phyloP scores from a whole-genome alignment of 73 alveolate genomes.

The Paramecium primaurelia region DNA sequence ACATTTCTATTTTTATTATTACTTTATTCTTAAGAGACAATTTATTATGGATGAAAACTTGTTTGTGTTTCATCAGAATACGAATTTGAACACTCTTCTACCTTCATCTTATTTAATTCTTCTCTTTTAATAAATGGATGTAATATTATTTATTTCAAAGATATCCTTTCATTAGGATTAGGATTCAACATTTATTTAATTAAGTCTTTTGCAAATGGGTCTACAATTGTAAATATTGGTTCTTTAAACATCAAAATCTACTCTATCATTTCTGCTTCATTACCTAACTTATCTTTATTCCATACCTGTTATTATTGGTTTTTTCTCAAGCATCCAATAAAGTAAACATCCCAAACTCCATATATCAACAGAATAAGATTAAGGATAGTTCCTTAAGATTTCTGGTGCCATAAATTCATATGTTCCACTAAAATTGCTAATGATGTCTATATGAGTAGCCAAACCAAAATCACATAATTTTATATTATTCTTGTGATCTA shows the following conservation, averaged over 20 bases:
- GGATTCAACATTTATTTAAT: not conserved
- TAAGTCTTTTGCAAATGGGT: not conserved
- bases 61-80: not conserved
- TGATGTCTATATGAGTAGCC: constrained; percentile 3
- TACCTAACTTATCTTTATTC: not conserved
- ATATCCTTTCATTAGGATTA: not conserved
- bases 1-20: not conserved
- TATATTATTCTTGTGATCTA: constrained; percentile 29
- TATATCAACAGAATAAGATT: constrained; percentile 57
- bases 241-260: not conserved
- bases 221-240: not conserved
- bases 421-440: constrained; percentile 59
- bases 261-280: constrained; percentile 3
- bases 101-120: not conserved
- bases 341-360: constrained; percentile 63
- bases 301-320: not conserved
- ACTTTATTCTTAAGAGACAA: not conserved
- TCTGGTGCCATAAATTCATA: constrained; percentile 68
- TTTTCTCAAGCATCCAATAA: constrained; percentile 51
- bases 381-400: constrained; percentile 34
- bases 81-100: not conserved
- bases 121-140: not conserved
- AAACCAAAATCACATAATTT: constrained; percentile 67
- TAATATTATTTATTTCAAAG: not conserved
- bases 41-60: not conserved